Percentiles rank a stretch among this genome's conserved stretches.
phyloP scores from a whole-genome alignment of 768 basidiomycete genomes.

The Erythrobasidium yunnanense region DNA sequence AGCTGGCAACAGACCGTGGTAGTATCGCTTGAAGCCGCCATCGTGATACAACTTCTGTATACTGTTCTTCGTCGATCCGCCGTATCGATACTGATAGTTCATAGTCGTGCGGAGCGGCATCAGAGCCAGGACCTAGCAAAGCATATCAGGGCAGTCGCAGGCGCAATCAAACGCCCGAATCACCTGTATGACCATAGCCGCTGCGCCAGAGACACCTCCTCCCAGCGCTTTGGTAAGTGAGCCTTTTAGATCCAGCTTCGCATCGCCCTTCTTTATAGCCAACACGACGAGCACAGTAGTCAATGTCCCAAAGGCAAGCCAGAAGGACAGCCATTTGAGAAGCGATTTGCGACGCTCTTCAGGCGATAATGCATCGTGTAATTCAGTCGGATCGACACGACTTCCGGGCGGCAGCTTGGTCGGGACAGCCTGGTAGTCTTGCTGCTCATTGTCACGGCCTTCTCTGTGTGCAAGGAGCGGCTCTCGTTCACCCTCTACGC shows the following conservation, averaged over 20 bases:
- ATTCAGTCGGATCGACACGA: constrained; percentile 12
- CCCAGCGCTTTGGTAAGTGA: constrained; percentile 75
- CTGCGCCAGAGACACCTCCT: constrained; percentile 47
- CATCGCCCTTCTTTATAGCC: constrained; percentile 28
- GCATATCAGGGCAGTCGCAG: background rate
- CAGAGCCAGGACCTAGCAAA: background rate
- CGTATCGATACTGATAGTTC: constrained; percentile 82
- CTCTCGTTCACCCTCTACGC: background rate
- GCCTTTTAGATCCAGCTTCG: constrained; percentile 64
- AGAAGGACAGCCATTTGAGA: constrained; percentile 29
- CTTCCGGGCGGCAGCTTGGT: constrained; percentile 19
- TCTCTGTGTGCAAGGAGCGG: background rate
- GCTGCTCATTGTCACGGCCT: background rate
- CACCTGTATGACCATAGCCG: constrained; percentile 91
- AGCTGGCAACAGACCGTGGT: constrained; percentile 74
- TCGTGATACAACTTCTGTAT: constrained; percentile 5
- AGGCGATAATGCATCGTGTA: constrained; percentile 23
- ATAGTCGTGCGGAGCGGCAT: constrained; percentile 52
- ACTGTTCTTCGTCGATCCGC: constrained; percentile 52
- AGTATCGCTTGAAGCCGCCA: constrained; percentile 59
- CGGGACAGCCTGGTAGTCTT: background rate
- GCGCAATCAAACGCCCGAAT: constrained; percentile 48
- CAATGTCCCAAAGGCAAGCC: constrained; percentile 15
- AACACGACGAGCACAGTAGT: constrained; percentile 29
- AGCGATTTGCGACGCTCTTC: constrained; percentile 5